Conservation (phyloP, 164 flowering plant species). For the Piper longum region DNA sequence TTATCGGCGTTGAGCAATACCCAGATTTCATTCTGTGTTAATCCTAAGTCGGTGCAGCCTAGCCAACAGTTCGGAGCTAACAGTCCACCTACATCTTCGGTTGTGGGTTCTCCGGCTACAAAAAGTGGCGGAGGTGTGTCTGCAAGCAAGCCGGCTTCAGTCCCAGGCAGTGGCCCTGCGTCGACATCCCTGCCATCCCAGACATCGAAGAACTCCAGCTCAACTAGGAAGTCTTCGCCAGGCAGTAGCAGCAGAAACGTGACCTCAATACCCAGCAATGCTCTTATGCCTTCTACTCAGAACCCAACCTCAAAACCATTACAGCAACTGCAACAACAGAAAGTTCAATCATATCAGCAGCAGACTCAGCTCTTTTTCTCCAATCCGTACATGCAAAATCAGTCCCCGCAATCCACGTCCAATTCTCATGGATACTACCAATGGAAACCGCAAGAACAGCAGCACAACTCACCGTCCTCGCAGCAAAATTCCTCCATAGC, state of each 20-base stretch:
- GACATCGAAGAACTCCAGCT: slow-evolving; percentile 39
- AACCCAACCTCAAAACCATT: slow-evolving; percentile 14
- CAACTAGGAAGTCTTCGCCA: slow-evolving; percentile 62
- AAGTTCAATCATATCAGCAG: slow-evolving; percentile 17
- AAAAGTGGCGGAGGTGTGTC: slow-evolving; percentile 54
- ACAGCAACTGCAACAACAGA: slow-evolving; percentile 18
- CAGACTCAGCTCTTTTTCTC: slow-evolving; percentile 48
- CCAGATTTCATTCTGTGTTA: slow-evolving; percentile 70
- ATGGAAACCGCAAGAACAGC: slow-evolving; percentile 39
- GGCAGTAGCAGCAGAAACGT: slow-evolving; percentile 39
- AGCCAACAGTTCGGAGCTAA: slow-evolving; percentile 26
- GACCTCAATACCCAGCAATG: slow-evolving; percentile 54
- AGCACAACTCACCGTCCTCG: not conserved
- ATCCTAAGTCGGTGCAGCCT: slow-evolving; percentile 24
- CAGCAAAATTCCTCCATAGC: slow-evolving; percentile 20
- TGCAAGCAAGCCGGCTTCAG: slow-evolving; percentile 28
- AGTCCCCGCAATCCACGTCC: slow-evolving; percentile 20
- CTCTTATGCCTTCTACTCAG: slow-evolving; percentile 28
- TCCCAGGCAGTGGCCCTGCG: slow-evolving; percentile 5
- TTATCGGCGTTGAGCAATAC: slow-evolving; percentile 19
- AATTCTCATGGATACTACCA: slow-evolving; percentile 35
- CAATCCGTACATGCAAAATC: slow-evolving; percentile 37
- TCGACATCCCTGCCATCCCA: slow-evolving; percentile 29
- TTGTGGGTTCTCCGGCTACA: slow-evolving; percentile 66
- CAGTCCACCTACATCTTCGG: slow-evolving; percentile 35